Evolutionary conservation across 805 yeast species (phyloP).

Genomic region (Martiniozyma abietophila): DNA sequence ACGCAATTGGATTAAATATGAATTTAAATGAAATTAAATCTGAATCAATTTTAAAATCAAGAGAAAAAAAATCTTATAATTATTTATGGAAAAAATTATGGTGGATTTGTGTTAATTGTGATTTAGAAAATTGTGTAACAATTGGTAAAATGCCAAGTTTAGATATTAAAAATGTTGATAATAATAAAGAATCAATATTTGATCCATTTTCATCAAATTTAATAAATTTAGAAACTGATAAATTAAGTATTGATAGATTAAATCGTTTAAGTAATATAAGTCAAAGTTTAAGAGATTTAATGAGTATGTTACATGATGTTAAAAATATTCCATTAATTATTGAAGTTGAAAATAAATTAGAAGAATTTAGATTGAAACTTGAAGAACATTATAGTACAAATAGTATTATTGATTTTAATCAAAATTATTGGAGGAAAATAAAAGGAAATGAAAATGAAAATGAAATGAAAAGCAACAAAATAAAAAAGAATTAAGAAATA

Average conservation of each 20-base stretch:
- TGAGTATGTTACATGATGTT: slow-evolving; percentile 17
- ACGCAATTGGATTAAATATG: slow-evolving; percentile 34
- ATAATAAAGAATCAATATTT: slow-evolving; percentile 12
- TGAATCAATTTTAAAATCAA: slow-evolving; percentile 2
- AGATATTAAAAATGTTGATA: slow-evolving; percentile 14
- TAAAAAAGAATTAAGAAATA: neutral
- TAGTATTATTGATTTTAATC: too few relatives aligned
- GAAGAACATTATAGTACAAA: slow-evolving; percentile 3
- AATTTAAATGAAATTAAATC: slow-evolving; percentile 3
- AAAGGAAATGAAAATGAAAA: too few relatives aligned
- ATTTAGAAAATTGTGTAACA: slow-evolving; percentile 16
- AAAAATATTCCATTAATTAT: slow-evolving; percentile 15
- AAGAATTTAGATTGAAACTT: slow-evolving; percentile 8
- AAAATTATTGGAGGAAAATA: too few relatives aligned
- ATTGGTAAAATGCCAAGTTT: slow-evolving; percentile 18
- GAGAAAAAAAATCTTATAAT: slow-evolving; percentile 11
- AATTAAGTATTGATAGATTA: slow-evolving; percentile 14
- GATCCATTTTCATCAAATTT: slow-evolving; percentile 12
- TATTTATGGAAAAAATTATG: slow-evolving; percentile 25
- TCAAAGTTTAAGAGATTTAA: slow-evolving; percentile 14
- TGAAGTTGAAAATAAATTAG: slow-evolving; percentile 16
- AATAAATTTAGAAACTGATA: slow-evolving; percentile 15
- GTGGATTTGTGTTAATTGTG: slow-evolving; percentile 18
- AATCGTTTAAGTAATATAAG: slow-evolving; percentile 13
- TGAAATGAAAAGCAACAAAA: too few relatives aligned